phyloP scores from a whole-genome alignment of 257 asterid species.

The Primulina tabacum region DNA sequence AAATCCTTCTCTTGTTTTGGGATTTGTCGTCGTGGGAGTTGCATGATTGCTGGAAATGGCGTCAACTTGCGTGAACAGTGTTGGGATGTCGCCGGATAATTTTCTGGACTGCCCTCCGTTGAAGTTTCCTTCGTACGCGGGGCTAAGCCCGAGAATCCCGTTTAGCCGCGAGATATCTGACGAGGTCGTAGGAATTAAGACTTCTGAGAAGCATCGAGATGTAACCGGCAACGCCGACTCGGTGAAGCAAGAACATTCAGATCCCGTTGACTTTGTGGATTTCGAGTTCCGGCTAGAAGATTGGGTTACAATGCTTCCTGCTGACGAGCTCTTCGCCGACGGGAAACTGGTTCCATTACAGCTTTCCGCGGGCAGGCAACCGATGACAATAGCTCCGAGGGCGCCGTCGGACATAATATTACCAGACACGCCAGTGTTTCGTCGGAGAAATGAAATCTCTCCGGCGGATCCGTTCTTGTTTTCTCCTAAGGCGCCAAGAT shows the following conservation, averaged over 20 bases:
- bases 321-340: conserved; percentile 86
- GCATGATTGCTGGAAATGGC: conserved; percentile 48
- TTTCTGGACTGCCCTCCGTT: conserved; percentile 46
- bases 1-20: not conserved
- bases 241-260: conserved; percentile 41
- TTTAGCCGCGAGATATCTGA: conserved; percentile 30
- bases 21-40: not conserved
- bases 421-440: conserved; percentile 44
- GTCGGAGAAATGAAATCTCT: conserved; percentile 54
- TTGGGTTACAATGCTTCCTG: conserved; percentile 82
- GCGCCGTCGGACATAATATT: conserved; percentile 33
- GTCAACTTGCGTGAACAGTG: conserved; percentile 59
- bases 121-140: conserved; percentile 41
- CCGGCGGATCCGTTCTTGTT: conserved; percentile 62
- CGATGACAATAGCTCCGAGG: conserved; percentile 26
- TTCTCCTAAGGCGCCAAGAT: conserved; percentile 88
- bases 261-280: conserved; percentile 56
- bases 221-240: conserved; percentile 23
- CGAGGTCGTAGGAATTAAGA: conserved; percentile 28
- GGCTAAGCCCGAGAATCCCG: conserved; percentile 49
- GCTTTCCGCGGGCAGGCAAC: conserved; percentile 44
- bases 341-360: conserved; percentile 86
- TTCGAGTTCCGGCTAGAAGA: conserved; percentile 89
- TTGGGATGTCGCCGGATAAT: conserved; percentile 47
- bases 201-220: conserved; percentile 22